Conservation (phyloP, 306 rosid genomes). For the Fagus crenata region DNA sequence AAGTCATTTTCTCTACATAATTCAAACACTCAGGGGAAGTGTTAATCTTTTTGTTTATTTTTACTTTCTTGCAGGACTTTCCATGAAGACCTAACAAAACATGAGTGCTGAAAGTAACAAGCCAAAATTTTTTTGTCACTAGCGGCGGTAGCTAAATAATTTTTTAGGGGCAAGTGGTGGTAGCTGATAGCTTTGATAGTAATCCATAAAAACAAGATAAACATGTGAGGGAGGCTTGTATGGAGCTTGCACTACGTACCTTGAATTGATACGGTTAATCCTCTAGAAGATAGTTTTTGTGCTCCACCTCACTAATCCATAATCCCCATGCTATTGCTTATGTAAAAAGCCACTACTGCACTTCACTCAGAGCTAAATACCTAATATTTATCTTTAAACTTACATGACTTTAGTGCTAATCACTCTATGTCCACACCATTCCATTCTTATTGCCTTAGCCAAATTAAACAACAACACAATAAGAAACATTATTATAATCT, state of each 20-base stretch:
- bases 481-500: conserved; percentile 24
- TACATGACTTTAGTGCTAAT: conserved; percentile 1
- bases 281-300: conserved; percentile 45
- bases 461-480: conserved; percentile 24
- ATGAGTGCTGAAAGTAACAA: not conserved
- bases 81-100: not conserved
- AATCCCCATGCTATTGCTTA: conserved; percentile 19
- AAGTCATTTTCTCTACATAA: no score
- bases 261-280: conserved; percentile 30
- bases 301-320: conserved; percentile 72
- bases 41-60: no score
- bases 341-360: conserved; percentile 24
- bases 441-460: conserved; percentile 33
- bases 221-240: conserved; percentile 25
- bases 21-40: no score
- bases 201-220: conserved; percentile 1
- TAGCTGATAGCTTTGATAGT: conserved; percentile 28
- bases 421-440: conserved; percentile 10
- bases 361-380: not conserved
- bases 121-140: not conserved
- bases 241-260: conserved; percentile 37
- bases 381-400: not conserved
- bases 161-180: conserved; percentile 22
- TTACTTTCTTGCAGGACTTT: conserved; percentile 1
- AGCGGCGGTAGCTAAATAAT: not conserved